Evolutionary conservation across 495 filamentous ascomycete species (phyloP).

Genomic region (Xylaria scruposa): DNA sequence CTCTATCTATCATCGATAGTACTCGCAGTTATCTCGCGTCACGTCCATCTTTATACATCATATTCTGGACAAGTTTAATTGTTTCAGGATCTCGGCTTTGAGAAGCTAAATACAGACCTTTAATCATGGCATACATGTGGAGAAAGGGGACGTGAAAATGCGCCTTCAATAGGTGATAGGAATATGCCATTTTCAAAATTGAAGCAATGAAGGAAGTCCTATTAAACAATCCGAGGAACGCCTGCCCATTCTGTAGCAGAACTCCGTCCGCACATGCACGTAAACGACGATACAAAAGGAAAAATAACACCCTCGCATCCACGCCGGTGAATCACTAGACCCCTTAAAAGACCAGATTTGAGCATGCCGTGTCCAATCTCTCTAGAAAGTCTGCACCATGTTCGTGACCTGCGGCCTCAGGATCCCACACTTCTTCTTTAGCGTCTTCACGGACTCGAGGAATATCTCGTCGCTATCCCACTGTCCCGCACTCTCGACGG

Average conservation of each 20-base stretch:
- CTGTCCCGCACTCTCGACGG: conserved; percentile 92
- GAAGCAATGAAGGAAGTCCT: conserved; percentile 17
- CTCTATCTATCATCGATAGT: background rate
- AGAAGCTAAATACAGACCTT: background rate
- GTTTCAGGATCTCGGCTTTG: background rate
- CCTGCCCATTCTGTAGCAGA: conserved; percentile 25
- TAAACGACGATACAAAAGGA: background rate
- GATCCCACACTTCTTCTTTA: conserved; percentile 73
- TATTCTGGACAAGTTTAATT: background rate
- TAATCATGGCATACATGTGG: background rate
- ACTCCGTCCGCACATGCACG: conserved; percentile 29
- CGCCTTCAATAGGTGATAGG: background rate
- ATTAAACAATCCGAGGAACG: conserved; percentile 21
- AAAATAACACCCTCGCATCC: background rate
- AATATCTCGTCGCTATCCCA: conserved; percentile 90
- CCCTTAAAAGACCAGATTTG: background rate
- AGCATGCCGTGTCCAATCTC: background rate
- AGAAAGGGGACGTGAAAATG: background rate
- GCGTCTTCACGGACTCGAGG: conserved; percentile 80
- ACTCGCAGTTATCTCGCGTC: background rate
- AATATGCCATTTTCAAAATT: background rate
- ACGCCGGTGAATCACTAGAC: background rate
- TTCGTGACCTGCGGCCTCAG: conserved; percentile 55
- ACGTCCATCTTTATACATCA: background rate
- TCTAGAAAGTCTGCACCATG: conserved; percentile 46